These are phyloP conservation scores for Physaria fendleri DNA, from an alignment of 345 rosid genomes.

Conservation along the genomic window DNA sequence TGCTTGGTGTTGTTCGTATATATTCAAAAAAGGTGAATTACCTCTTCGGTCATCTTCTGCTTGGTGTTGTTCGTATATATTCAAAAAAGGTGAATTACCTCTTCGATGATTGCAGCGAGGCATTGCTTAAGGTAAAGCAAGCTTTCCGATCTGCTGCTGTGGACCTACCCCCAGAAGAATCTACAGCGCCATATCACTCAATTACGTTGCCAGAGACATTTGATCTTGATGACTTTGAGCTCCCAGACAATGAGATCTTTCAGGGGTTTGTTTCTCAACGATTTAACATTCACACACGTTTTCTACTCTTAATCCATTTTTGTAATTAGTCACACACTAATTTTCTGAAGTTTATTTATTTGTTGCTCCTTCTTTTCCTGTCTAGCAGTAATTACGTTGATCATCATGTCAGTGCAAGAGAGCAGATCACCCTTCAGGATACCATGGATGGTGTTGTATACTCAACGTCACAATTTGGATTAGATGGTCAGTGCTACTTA, in stretches of 20 bases:
- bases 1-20: constrained; percentile 99
- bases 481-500: constrained; percentile 69
- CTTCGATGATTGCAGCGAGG: constrained; percentile 99
- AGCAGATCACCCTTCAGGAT: constrained; percentile 98
- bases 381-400: constrained; percentile 84
- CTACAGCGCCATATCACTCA: constrained; percentile 96
- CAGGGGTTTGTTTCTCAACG: constrained; percentile 68
- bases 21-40: constrained; percentile 95
- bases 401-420: constrained; percentile 91
- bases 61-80: constrained; percentile 98
- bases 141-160: constrained; percentile 98
- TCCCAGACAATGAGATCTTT: constrained; percentile 87
- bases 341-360: neutral
- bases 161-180: constrained; percentile 97
- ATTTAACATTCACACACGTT: neutral
- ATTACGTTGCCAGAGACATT: constrained; percentile 99
- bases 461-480: constrained; percentile 90
- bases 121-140: constrained; percentile 95
- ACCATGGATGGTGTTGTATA: constrained; percentile 91
- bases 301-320: neutral
- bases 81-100: constrained; percentile 97
- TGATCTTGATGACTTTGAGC: constrained; percentile 99
- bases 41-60: constrained; percentile 97
- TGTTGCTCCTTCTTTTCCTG: constrained; percentile 8
- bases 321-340: neutral